Conservation (phyloP, 371 early-diverging fungal genomes). For the Ordospora pajunii region DNA sequence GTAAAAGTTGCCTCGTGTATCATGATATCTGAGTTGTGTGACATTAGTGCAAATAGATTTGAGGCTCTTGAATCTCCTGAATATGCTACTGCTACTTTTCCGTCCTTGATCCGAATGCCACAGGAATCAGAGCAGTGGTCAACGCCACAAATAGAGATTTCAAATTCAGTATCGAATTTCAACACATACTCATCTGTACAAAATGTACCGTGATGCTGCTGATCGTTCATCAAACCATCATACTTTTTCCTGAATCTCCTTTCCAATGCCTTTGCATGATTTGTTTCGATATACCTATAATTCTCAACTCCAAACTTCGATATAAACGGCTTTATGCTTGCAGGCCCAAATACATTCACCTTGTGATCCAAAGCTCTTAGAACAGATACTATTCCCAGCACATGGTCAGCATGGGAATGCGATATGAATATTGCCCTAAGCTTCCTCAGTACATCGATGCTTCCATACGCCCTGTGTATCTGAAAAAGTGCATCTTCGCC, state of each 20-base stretch:
- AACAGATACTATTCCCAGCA: constrained; percentile 68
- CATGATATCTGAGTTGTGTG: constrained; percentile 65
- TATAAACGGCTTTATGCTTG: constrained; percentile 28
- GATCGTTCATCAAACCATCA: too few species aligned
- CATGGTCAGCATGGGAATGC: constrained; percentile 96
- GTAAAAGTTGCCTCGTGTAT: constrained; percentile 92
- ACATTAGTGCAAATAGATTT: constrained; percentile 66
- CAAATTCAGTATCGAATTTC: not conserved
- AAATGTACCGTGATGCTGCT: not conserved
- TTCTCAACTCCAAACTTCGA: not conserved
- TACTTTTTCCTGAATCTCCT: not conserved
- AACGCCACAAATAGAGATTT: constrained; percentile 45
- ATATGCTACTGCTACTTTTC: constrained; percentile 61
- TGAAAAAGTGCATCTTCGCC: constrained; percentile 93
- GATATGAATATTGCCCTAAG: constrained; percentile 76
- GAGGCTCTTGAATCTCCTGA: constrained; percentile 93
- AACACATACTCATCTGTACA: constrained; percentile 9
- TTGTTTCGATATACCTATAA: constrained; percentile 21
- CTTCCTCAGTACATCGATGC: constrained; percentile 31
- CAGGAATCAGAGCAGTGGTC: constrained; percentile 50
- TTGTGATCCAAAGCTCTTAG: constrained; percentile 40
- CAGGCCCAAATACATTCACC: constrained; percentile 39
- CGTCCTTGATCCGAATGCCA: constrained; percentile 37
- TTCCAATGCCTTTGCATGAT: constrained; percentile 22
- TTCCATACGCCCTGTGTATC: constrained; percentile 70